Base-by-base conservation (phyloP, 306 rosid genomes). In the Senna tora region DNA sequence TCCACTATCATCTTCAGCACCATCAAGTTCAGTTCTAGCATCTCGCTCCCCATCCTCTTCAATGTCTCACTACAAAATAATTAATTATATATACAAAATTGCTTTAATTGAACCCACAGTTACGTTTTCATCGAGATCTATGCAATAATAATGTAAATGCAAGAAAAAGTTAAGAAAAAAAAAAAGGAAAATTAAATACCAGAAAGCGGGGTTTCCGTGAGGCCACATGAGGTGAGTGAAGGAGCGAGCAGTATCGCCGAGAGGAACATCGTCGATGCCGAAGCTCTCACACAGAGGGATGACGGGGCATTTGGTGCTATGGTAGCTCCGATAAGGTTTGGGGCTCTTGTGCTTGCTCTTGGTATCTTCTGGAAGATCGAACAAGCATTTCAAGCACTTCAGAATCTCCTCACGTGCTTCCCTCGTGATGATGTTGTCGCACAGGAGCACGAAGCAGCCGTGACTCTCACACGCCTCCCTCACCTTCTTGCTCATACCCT, bases 201-300 rank as follows among this genome's bases (percentile, higher is more conserved):
- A 45, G 65, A 87, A 83, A 34, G 55, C 0, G 17, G 75, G 59
- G 78, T 83, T 85, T 46, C 85, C 90, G 45, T 79, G 72, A 20
- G 88, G 85, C 93, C 90, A 88, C 87, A 88, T 81, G 69, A 83
- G 81, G 72, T 69, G 9, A 47, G 88, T 69, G 75, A 88, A 85
- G 67, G 77, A 57, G 1, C 53, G 25, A 47, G 86, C 69, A 0
- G 11, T 10, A 14, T 41, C 52, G 0, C 33, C 81, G 0, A 43
- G 16, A 17, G 42, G 53, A 12, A 59, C 71, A 13, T 75, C 67
- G 39, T 88, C 81, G 52, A 88, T 19, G 13, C 90, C 85, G 45
- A 85, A 88, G 82, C 81, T 72, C 67, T 88, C 75, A 57, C 45
- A 50, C 5, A 74, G 34, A 7, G 90, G 87, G 33, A 72, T 54